Evolutionary conservation across 2,329 filamentous ascomycete species (phyloP), one percentile per base, ranked within the genome.

Genomic region (Fusarium succisae): DNA sequence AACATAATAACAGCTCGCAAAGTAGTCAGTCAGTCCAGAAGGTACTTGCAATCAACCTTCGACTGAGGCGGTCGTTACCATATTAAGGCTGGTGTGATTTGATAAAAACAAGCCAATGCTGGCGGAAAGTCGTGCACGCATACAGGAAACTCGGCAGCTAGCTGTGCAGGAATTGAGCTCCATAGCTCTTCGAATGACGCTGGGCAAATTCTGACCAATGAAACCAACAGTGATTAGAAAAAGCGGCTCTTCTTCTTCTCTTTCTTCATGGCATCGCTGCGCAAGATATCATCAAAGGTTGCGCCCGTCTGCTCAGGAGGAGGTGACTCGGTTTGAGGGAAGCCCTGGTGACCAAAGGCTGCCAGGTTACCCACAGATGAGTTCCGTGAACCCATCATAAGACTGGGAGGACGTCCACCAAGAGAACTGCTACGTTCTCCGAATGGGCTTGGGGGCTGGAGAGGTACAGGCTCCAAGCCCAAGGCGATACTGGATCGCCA

Each of bases 211-310:
- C 24, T 59, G 39, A 38, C 28, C 24, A 37, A 57, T 22, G 28
- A 41, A 37, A 30, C 35, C 43, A 24, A 37, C 12, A 48, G 50
- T 24, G n/a, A 45, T 57, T 75, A 84, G 70, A 84, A 85, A 72
- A 84, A 85, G 54, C 83, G 79, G 55, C 80, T 80, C 80, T 83
- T 85, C 77, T 84, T 85, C 81, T 84, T 84, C 39, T 77, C 62
- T 69, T 81, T 81, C 68, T 82, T 81, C 70, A 81, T 80, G 14
- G 76, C 74, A 47, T 81, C 73, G 17, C 73, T 75, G n/a, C 68
- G 82, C 30, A 87, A 78, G 41, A 87, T 87, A 55, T 87, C 86
- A 70, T 87, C 86, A 76, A 87, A 87, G 1, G 86, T 87, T 35
- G 82, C 81, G 7, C 83, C 81, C 17, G 81, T 77, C 28, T 71